Percentiles rank a stretch among this genome's conserved stretches.
These are phyloP conservation scores for Ilyonectria mors-panacis DNA, from an alignment of 2,329 filamentous ascomycete species.

Conservation along the genomic window DNA sequence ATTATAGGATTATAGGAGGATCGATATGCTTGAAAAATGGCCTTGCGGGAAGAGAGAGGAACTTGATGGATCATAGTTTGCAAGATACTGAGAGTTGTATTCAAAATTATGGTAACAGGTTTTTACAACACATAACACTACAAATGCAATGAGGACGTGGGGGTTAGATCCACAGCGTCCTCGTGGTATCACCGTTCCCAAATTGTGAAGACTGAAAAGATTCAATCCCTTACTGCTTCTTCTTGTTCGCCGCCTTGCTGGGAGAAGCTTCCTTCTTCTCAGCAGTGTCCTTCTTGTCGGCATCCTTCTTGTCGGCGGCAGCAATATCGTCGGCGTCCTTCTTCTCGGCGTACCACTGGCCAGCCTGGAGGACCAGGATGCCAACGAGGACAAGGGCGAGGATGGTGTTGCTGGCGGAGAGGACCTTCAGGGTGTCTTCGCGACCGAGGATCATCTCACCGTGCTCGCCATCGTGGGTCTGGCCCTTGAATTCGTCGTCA, in stretches of 20 bases:
- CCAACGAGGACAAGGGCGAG: constrained; percentile 92
- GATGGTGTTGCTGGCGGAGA: constrained; percentile 96
- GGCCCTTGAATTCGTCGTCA: constrained; percentile 56
- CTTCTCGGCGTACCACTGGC: constrained; percentile 98
- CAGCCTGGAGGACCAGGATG: constrained; percentile 92
- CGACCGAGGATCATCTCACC: constrained; percentile 81
- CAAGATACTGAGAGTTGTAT: constrained; percentile 27
- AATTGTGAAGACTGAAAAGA: background rate
- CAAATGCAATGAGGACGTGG: constrained; percentile 4
- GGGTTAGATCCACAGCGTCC: background rate
- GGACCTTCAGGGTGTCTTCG: constrained; percentile 91
- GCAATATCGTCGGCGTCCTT: constrained; percentile 88
- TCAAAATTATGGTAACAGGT: constrained; percentile 12
- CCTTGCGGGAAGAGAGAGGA: background rate
- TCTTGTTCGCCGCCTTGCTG: constrained; percentile 51
- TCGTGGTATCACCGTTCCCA: constrained; percentile 7
- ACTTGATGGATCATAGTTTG: background rate
- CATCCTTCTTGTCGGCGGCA: constrained; percentile 66
- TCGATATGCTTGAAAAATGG: background rate
- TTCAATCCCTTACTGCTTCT: constrained; percentile 52
- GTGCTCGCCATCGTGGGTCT: constrained; percentile 57
- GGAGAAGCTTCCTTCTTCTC: constrained; percentile 48
- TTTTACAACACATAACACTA: constrained; percentile 14
- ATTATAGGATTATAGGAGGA: background rate
- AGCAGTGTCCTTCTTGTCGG: constrained; percentile 57